Base-by-base conservation (phyloP, 106 monocot genomes). In the Ottelia alismoides region DNA sequence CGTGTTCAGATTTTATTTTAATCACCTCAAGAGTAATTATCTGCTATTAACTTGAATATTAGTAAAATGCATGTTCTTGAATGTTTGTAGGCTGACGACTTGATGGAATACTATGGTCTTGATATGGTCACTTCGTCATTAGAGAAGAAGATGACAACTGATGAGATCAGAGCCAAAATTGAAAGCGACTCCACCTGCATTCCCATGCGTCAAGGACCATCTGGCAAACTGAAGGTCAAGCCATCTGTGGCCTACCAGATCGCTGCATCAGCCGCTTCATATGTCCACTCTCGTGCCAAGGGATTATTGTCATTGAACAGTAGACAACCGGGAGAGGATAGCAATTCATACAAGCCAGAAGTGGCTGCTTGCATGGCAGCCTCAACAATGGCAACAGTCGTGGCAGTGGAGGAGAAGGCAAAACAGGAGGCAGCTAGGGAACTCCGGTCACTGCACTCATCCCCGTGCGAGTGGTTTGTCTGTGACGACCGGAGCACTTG, bases 401-500 rank as follows among this genome's bases (percentile, higher is more conserved):
- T 92, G 51, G 87, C 83, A 9, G 92, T 80, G 16, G 80, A 83
- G 72, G 87, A 87, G 55, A 70, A 55, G 30, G 80, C 77, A 47
- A 70, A 74, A 74, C 65, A 66, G 60, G 79, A 79, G 66, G 92
- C 87, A 1, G 92, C 87, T 11, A 72, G 49, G 50, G 83, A 77
- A 30, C 78, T 92, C 17, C 70, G 65, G 18, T 83, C 92, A 21
- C 75, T 68, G 19, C 86, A 77, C 31, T 80, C 79, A n/a, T 76
- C 83, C 0, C 92, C 87, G 10, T 92, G 92, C 67, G 92, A 92
- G 64, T 92, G 92, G 92, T 87, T 80, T 50, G 72, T 87, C 17
- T 87, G 87, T 72, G 92, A 92, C 48, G 87, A 92, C 23, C 70
- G 70, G 2, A 52, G 31, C 24, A 78, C 72, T 9, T 56, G 60